A percentile compares a stretch with the other conserved stretches of the same genome.
These are phyloP conservation scores for Dendrobium huoshanense DNA, from an alignment of 106 monocot species.

Conservation along the genomic window DNA sequence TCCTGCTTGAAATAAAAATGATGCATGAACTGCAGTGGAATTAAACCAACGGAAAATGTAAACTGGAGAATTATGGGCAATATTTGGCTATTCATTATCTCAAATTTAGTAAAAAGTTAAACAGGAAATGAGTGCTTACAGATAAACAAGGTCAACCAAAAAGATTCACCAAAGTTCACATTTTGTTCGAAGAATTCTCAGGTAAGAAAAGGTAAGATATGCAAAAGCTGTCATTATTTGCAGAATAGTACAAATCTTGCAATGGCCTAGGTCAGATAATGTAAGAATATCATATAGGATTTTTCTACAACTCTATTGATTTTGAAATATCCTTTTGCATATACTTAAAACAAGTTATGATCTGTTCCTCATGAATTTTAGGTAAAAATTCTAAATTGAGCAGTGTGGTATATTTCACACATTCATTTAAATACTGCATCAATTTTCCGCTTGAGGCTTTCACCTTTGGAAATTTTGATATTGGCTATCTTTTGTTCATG, in stretches of 20 bases:
- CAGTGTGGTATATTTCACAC: not conserved
- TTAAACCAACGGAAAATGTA: not conserved
- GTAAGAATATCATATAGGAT: not conserved
- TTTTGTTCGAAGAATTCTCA: not conserved
- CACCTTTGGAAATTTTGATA: not conserved
- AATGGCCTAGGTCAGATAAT: not conserved
- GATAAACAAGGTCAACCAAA: not conserved
- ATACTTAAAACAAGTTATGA: not conserved
- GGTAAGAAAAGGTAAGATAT: constrained; percentile 1
- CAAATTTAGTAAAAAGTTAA: not conserved
- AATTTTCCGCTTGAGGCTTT: not conserved
- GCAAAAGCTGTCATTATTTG: not conserved
- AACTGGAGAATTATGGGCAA: not conserved
- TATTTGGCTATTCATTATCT: not conserved
- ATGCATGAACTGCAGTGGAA: not conserved
- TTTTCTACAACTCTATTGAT: not conserved
- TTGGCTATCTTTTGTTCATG: not conserved
- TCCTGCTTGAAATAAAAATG: constrained; percentile 4
- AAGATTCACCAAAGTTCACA: not conserved
- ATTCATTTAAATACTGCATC: not conserved
- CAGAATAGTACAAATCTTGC: not conserved
- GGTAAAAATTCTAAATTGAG: not conserved
- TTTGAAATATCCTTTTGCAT: not conserved
- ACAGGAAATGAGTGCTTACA: not conserved
- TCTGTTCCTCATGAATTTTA: not conserved